These are phyloP conservation scores for Colletotrichum sojae DNA, from an alignment of 2,329 filamentous ascomycete species.

Conservation along the genomic window DNA sequence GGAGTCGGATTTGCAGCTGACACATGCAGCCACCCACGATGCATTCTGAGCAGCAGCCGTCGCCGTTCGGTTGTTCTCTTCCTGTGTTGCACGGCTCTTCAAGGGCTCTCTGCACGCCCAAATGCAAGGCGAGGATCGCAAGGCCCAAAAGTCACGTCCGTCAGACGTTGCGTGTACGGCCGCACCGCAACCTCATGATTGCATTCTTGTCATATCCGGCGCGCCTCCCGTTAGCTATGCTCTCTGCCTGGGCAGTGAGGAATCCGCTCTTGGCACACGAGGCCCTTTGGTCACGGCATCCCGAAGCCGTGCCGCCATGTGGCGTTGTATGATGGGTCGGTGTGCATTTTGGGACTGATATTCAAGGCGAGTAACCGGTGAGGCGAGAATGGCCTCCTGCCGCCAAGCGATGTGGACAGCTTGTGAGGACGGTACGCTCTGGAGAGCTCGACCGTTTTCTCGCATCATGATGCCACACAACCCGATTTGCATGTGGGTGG, in stretches of 20 bases:
- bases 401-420: not conserved
- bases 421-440: not conserved
- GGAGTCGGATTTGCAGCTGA: slow-evolving; percentile 24
- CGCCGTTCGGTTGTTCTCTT: not conserved
- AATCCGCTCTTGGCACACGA: not conserved
- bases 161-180: not conserved
- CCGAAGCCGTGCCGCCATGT: slow-evolving; percentile 16
- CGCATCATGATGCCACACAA: not conserved
- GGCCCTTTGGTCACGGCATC: not conserved
- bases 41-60: slow-evolving; percentile 11
- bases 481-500: not conserved
- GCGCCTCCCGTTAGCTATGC: not conserved
- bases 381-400: slow-evolving; percentile 1
- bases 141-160: not conserved
- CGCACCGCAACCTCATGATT: not conserved
- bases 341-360: not conserved
- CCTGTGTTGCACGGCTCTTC: too few relatives aligned
- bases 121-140: too few relatives aligned
- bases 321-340: slow-evolving; percentile 17
- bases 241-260: not conserved
- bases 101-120: not conserved
- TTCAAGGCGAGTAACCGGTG: slow-evolving; percentile 2
- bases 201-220: not conserved
- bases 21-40: slow-evolving; percentile 34
- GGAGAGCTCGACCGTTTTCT: not conserved